Percentiles rank a stretch among this genome's conserved stretches.
Evolutionary conservation across 441 rosid species (phyloP).

Genomic region (Gossypium gossypioides): DNA sequence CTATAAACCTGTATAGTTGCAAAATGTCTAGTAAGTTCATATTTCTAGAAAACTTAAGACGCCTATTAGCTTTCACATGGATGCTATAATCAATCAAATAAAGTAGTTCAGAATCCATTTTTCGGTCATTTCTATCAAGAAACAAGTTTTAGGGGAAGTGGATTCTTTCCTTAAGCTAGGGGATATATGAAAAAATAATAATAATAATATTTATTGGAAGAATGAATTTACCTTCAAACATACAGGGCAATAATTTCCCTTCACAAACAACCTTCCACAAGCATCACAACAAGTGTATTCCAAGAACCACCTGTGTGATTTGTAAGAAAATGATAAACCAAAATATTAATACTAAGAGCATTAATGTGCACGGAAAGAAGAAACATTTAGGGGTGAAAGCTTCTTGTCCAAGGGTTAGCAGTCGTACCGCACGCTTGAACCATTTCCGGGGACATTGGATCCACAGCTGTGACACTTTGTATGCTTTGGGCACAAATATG

Average conservation of each 20-base stretch:
- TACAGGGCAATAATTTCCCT: conserved; percentile 95
- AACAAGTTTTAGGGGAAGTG: neutral
- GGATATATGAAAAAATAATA: neutral
- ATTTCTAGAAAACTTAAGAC: neutral
- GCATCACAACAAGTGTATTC: conserved; percentile 98
- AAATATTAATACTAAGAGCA: neutral
- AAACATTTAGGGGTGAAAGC: neutral
- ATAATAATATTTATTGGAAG: neutral
- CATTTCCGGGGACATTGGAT: conserved; percentile 93
- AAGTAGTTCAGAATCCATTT: neutral
- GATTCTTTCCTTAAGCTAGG: neutral
- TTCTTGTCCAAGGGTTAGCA: neutral
- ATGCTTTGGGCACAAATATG: conserved; percentile 91
- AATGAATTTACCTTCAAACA: conserved; percentile 72
- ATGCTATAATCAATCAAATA: neutral
- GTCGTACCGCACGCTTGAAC: conserved; percentile 78
- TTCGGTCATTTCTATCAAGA: neutral
- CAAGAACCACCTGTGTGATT: conserved; percentile 78
- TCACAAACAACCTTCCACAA: conserved; percentile 95
- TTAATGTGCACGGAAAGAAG: neutral
- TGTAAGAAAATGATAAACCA: conserved; percentile 15
- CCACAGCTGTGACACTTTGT: conserved; percentile 94
- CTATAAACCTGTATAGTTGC: conserved; percentile 60
- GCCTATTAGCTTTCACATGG: neutral
- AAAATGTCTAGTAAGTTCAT: conserved; percentile 2